Evolutionary conservation across 345 rosid species (phyloP).

Genomic region (Eucalyptus curtisii): DNA sequence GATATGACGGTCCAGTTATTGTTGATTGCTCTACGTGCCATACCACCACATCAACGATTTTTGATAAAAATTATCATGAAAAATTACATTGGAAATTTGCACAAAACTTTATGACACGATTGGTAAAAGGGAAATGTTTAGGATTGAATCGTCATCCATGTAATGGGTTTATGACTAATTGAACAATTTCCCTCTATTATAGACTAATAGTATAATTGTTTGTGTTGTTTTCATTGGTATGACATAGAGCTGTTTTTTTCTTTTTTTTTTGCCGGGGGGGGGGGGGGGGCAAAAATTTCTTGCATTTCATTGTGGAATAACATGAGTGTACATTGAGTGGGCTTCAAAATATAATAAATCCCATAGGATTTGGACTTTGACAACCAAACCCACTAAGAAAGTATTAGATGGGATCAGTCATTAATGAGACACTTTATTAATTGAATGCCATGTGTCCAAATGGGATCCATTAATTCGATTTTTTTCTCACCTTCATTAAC

Average conservation of each 20-base stretch:
- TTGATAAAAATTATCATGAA: fast-evolving
- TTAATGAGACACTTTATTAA: neutral
- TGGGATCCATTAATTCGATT: neutral
- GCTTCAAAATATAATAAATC: neutral
- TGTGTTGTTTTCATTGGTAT: neutral
- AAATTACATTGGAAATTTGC: neutral
- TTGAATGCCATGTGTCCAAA: neutral
- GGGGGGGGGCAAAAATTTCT: fast-evolving
- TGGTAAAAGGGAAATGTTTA: too few relatives aligned
- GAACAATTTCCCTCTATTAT: too few relatives aligned
- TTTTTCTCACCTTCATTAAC: neutral
- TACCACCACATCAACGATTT: fast-evolving
- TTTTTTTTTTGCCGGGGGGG: too few relatives aligned
- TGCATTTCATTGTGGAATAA: neutral
- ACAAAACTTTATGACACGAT: fast-evolving
- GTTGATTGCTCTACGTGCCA: fast-evolving
- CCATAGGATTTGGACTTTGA: neutral
- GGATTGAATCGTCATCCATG: fast-evolving
- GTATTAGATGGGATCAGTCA: neutral
- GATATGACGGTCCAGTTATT: fast-evolving
- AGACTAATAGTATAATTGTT: neutral
- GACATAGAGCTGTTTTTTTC: neutral
- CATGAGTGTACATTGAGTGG: neutral
- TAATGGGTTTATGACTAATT: fast-evolving
- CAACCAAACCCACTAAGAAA: neutral